These are phyloP conservation scores for Coprinopsis cinerea DNA, from an alignment of 768 basidiomycete genomes.

Conservation along the genomic window DNA sequence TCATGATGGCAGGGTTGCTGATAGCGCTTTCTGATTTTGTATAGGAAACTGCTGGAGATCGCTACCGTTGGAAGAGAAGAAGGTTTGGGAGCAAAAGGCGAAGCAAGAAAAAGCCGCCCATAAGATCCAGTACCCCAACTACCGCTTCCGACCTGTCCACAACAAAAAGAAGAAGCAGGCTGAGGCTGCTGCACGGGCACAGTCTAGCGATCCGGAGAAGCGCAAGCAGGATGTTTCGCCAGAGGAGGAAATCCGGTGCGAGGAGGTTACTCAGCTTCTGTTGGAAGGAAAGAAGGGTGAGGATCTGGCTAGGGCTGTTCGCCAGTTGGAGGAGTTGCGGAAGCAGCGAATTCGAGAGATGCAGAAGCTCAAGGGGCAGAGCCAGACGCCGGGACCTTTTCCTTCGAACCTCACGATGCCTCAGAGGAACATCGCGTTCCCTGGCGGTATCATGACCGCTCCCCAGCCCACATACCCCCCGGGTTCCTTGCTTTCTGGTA, in stretches of 20 bases:
- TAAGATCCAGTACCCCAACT: slow-evolving; percentile 63
- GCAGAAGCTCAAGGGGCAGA: neutral
- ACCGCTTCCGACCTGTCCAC: slow-evolving; percentile 50
- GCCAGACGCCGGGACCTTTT: too few relatives aligned
- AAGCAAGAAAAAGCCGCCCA: slow-evolving; percentile 72
- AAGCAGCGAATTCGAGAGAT: slow-evolving; percentile 10
- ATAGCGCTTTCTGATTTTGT: neutral
- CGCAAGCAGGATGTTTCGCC: slow-evolving; percentile 30
- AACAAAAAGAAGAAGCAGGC: slow-evolving; percentile 38
- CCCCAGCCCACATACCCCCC: slow-evolving; percentile 14
- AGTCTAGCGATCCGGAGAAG: slow-evolving; percentile 4
- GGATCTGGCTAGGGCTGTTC: slow-evolving; percentile 55
- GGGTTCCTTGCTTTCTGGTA: slow-evolving; percentile 9
- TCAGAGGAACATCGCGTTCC: slow-evolving; percentile 13
- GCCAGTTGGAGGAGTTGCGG: slow-evolving; percentile 40
- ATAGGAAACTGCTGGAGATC: slow-evolving; percentile 71
- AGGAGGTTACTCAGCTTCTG: slow-evolving; percentile 57
- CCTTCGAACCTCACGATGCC: neutral
- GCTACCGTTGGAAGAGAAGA: slow-evolving; percentile 65
- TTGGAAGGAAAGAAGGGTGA: slow-evolving; percentile 69
- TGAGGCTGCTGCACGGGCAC: neutral
- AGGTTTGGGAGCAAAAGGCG: slow-evolving; percentile 66
- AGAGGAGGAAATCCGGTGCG: slow-evolving; percentile 62
- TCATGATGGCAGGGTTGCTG: neutral
- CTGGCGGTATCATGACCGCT: slow-evolving; percentile 9